Conservation (phyloP, 495 filamentous ascomycete genomes). For the Hypoxylon trugodes region DNA sequence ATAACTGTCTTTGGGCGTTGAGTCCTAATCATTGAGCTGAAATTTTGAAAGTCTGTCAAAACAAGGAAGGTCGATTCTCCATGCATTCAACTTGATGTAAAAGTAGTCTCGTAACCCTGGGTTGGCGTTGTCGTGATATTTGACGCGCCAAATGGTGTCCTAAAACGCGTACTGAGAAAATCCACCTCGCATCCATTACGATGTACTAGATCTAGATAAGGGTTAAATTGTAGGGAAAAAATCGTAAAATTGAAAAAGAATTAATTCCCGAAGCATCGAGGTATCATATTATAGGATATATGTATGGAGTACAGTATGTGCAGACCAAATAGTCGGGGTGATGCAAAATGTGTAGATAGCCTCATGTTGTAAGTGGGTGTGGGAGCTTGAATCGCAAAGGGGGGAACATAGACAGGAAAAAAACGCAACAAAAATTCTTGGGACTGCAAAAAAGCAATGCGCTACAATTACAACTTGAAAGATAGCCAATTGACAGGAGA, state of each 20-base stretch:
- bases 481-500: slow-evolving; percentile 38
- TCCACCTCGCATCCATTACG: background rate
- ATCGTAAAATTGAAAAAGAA: background rate
- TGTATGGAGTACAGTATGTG: background rate
- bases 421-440: slow-evolving; percentile 41
- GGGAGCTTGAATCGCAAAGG: slow-evolving; percentile 5
- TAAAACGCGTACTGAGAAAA: slow-evolving; percentile 16
- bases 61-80: background rate
- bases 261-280: background rate
- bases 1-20: slow-evolving; percentile 24
- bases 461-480: slow-evolving; percentile 19
- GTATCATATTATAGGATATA: background rate
- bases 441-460: slow-evolving; percentile 4
- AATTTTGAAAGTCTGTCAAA: slow-evolving; percentile 16
- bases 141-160: slow-evolving; percentile 4
- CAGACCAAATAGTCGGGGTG: slow-evolving; percentile 16
- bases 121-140: slow-evolving; percentile 29
- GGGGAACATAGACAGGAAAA: background rate
- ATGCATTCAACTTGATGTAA: background rate
- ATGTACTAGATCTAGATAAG: background rate
- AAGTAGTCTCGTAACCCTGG: slow-evolving; percentile 24
- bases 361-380: slow-evolving; percentile 42
- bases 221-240: background rate
- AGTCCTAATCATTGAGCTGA: slow-evolving; percentile 40
- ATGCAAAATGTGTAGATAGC: slow-evolving; percentile 51